These are phyloP conservation scores for Eucalyptus lansdowneana DNA, from an alignment of 345 rosid genomes.

Conservation along the genomic window DNA sequence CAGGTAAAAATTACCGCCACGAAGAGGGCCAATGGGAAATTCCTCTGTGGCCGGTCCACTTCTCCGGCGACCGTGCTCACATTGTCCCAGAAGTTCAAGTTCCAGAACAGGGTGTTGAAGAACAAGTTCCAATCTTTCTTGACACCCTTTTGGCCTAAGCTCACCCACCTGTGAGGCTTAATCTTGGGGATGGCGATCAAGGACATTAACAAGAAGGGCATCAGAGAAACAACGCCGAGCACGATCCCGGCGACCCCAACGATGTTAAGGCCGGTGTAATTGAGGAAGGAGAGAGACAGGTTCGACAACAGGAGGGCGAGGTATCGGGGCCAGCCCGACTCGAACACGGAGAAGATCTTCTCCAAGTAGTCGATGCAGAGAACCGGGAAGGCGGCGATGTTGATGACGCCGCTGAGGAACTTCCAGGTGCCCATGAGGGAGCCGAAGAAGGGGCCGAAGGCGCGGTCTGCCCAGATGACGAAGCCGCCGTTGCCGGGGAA, in stretches of 20 bases:
- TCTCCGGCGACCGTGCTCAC: constrained; percentile 59
- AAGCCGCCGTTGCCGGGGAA: constrained; percentile 64
- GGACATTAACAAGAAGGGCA: constrained; percentile 41
- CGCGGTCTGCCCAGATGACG: constrained; percentile 47
- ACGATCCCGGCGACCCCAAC: constrained; percentile 40
- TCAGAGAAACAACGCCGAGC: constrained; percentile 34
- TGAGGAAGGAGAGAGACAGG: constrained; percentile 23
- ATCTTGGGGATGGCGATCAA: constrained; percentile 37
- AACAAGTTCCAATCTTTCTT: constrained; percentile 51
- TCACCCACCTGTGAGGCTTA: constrained; percentile 40
- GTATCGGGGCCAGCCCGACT: constrained; percentile 19
- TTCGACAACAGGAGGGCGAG: constrained; percentile 20
- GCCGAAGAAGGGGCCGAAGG: constrained; percentile 52
- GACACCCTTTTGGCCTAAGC: constrained; percentile 35
- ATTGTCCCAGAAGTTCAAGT: constrained; percentile 59
- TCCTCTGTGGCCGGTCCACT: constrained; percentile 36
- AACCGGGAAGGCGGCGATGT: constrained; percentile 37
- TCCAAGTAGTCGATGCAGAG: constrained; percentile 37
- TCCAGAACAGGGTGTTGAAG: constrained; percentile 66
- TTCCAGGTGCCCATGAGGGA: constrained; percentile 54
- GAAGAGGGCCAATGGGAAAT: constrained; percentile 32
- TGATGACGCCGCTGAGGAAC: constrained; percentile 45
- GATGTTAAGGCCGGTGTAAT: constrained; percentile 34
- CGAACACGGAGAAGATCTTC: constrained; percentile 16
- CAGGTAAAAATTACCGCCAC: constrained; percentile 37